phyloP scores from a whole-genome alignment of 768 basidiomycete species.

The Agaricus subrufescens region DNA sequence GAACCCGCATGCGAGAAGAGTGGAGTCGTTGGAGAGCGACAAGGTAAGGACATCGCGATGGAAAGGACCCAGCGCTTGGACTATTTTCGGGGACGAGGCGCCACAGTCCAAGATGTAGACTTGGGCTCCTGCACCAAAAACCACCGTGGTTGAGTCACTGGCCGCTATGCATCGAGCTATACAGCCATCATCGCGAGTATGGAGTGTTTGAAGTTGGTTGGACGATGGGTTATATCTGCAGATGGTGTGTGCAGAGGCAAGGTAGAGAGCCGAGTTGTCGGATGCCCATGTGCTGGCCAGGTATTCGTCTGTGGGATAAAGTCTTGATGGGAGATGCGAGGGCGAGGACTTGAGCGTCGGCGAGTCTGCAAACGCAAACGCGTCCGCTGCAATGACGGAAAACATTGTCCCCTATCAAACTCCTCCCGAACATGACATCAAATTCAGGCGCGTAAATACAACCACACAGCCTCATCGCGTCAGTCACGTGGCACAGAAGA shows the following conservation, averaged over 20 bases:
- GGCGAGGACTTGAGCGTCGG: constrained; percentile 40
- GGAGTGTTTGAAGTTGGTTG: constrained; percentile 39
- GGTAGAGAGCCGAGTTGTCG: constrained; percentile 50
- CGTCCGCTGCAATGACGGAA: constrained; percentile 43
- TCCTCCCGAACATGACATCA: background rate
- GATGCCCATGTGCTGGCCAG: constrained; percentile 50
- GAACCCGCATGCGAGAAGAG: constrained; percentile 55
- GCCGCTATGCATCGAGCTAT: constrained; percentile 26
- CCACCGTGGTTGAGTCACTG: constrained; percentile 35
- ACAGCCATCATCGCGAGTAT: constrained; percentile 24
- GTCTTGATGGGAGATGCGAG: constrained; percentile 34
- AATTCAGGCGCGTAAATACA: constrained; percentile 1
- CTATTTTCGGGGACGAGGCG: constrained; percentile 30
- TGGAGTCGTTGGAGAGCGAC: constrained; percentile 54
- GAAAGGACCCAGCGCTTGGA: constrained; percentile 49
- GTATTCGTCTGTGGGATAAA: constrained; percentile 27
- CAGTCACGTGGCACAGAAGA: background rate
- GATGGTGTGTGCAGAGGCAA: constrained; percentile 44
- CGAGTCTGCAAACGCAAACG: constrained; percentile 46
- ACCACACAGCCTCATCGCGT: background rate
- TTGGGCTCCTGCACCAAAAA: constrained; percentile 42
- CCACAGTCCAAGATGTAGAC: constrained; percentile 47
- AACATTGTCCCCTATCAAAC: constrained; percentile 37
- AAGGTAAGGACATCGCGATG: constrained; percentile 45
- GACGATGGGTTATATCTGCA: constrained; percentile 48